Evolutionary conservation across 371 early-diverging fungal species (phyloP), one percentile per base, ranked within the genome.

Genomic region (Smittium culicis): DNA sequence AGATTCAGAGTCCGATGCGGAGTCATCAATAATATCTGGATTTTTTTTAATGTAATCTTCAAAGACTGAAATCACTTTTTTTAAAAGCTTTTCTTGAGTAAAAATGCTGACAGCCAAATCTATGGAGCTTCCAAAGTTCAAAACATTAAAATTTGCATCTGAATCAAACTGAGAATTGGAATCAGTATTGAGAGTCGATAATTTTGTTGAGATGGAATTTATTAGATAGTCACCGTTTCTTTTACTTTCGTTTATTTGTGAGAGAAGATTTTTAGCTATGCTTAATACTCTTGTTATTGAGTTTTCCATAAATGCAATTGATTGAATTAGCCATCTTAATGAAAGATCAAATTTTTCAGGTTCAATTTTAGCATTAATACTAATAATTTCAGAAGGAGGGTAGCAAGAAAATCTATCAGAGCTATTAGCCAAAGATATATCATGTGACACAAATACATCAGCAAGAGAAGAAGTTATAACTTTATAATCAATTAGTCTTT

Each of bases 261-360:
- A 77, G n/a, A 82, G 68, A 64, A 89, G 69, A 68, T 87, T 87
- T 72, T 86, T 82, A 25, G 83, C 81, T 0, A 81, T 73, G 0
- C 83, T 76, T 29, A 80, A 16, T 54, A 90, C 73, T 1, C 91
- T 81, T 56, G 85, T 85, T 24, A 74, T 73, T 24, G 85, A 79
- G 68, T 86, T 89, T 30, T 73, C 68, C 2, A 85, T 70, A 67
- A 81, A 82, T 67, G 83, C 67, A 28, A 90, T 20, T 0, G 73
- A 77, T 30, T 79, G 79, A 0, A 80, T 33, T 20, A 84, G 28
- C 74, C 84, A 84, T 29, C 78, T 72, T 0, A 79, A 69, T 56
- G 79, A 77, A 0, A 71, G 66, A 33, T 67, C 69, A 56, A 74
- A 81, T 27, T 79, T 72, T 28, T 72, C 67, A 17, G 73, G 71